Evolutionary conservation across 768 basidiomycete species (phyloP), one percentile per base, ranked within the genome.

Genomic region (Agaricus blazei): DNA sequence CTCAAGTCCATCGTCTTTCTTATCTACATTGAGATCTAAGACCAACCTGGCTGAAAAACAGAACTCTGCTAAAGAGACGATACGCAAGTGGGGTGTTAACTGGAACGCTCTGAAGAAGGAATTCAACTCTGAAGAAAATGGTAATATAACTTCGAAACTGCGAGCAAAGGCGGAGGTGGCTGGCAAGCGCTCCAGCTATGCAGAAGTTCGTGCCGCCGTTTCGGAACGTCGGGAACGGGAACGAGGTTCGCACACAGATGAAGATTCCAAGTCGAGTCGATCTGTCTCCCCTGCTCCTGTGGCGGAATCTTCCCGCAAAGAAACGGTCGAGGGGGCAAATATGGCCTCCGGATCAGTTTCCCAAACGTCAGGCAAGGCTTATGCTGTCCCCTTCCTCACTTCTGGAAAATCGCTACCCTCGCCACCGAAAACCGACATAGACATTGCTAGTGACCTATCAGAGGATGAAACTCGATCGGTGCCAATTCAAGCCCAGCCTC

Each of bases 31-130:
- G 51, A 89, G 88, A 65, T 83, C 90, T 5, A 87, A 86, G 42
- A 82, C 85, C 0, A 19, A 19, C 19, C 19, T 19, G 19, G 74
- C 73, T 2, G 94, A 95, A 68, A 95, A 93, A 65, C 88, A 94
- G 67, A 89, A 90, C 62, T 83, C 88, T 0, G 90, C 93, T 11
- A 89, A 87, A 66, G 95, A 97, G 64, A 80, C 89, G 8, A 87
- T 97, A 78, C 84, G 87, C 57, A 96, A 96, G 66, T 96, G 93
- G 93, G 86, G 93, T 24, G 85, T 84, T 27, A 91, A 84, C 56
- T 94, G 91, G 87, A 74, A 81, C 45, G 76, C 76, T 11, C 63
- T 84, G 67, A 83, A 78, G 71, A 85, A 81, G 67, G 83, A 85
- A 54, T 67, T 57, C 51, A 67, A 59, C 45, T 60, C 60, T 23